Percentiles rank a stretch among this genome's conserved stretches.
Conservation (phyloP, 1,284 basidiomycete species). For the Sutorius eximius region DNA sequence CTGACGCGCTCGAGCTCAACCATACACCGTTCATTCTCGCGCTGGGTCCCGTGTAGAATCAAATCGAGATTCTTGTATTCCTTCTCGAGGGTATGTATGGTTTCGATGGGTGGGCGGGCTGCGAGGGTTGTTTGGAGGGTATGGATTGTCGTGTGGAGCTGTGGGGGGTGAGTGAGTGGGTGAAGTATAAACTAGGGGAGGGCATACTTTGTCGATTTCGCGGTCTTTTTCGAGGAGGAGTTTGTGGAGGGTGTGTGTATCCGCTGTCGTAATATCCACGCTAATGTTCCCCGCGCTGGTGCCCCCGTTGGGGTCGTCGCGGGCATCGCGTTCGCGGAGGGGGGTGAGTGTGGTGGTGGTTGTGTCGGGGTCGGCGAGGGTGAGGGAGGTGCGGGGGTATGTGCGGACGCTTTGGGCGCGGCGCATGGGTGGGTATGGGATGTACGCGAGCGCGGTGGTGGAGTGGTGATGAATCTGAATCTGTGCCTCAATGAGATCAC, state of each 20-base stretch:
- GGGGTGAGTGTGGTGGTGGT: constrained; percentile 47
- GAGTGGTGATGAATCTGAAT: no score
- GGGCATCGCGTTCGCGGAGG: constrained; percentile 45
- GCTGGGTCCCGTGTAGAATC: constrained; percentile 68
- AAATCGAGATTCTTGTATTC: constrained; percentile 73
- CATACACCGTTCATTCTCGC: constrained; percentile 79
- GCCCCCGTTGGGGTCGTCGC: no score
- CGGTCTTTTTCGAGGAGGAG: constrained; percentile 70
- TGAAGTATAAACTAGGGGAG: neutral
- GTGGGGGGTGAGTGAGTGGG: neutral
- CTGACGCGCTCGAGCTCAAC: constrained; percentile 67
- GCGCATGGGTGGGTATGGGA: constrained; percentile 35
- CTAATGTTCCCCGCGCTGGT: no score
- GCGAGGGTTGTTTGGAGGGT: constrained; percentile 61
- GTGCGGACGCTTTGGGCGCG: constrained; percentile 58
- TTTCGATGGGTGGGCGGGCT: constrained; percentile 63
- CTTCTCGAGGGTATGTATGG: constrained; percentile 59
- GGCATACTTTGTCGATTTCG: constrained; percentile 63
- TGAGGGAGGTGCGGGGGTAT: constrained; percentile 49
- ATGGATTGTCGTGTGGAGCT: constrained; percentile 63
- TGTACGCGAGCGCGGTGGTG: no score
- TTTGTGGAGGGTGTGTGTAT: constrained; percentile 47
- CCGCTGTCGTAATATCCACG: no score
- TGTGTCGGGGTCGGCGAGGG: constrained; percentile 20
- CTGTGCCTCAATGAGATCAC: no score